These are phyloP conservation scores for Endocalyx cinctus DNA, from an alignment of 2,329 filamentous ascomycete species.

Conservation along the genomic window DNA sequence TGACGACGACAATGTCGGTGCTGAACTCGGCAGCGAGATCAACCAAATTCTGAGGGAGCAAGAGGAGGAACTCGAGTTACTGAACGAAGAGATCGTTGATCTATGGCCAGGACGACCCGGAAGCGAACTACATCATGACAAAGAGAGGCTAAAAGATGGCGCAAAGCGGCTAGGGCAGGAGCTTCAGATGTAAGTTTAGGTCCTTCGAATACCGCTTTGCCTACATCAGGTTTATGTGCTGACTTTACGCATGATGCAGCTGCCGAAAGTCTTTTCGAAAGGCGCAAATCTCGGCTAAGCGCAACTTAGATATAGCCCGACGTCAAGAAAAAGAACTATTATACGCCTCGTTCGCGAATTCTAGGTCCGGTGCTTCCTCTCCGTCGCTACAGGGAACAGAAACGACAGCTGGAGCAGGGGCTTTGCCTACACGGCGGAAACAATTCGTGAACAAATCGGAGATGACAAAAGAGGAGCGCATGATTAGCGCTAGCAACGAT, in stretches of 20 bases:
- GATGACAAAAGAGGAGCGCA: constrained; percentile 57
- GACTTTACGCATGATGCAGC: constrained; percentile 30
- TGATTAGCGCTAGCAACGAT: constrained; percentile 71
- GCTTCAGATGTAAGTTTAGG: constrained; percentile 59
- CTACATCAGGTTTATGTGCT: no score
- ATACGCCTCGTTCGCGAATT: constrained; percentile 58
- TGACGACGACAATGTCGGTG: constrained; percentile 50
- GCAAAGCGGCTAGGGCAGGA: constrained; percentile 65
- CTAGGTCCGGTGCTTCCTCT: constrained; percentile 31
- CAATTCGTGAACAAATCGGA: constrained; percentile 29
- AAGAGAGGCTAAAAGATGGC: constrained; percentile 60
- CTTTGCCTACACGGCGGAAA: constrained; percentile 29
- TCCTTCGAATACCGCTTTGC: no score
- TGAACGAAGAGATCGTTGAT: constrained; percentile 74
- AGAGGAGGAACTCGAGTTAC: constrained; percentile 77
- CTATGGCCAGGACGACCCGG: constrained; percentile 48
- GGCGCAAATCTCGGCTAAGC: constrained; percentile 75
- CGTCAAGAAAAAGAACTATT: constrained; percentile 72
- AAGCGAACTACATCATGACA: constrained; percentile 56
- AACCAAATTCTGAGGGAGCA: constrained; percentile 70
- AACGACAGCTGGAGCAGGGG: constrained; percentile 24
- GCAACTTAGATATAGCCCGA: constrained; percentile 67
- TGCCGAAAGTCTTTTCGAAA: constrained; percentile 68
- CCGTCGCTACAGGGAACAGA: constrained; percentile 16
- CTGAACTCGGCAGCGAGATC: constrained; percentile 78